phyloP scores from a whole-genome alignment of 345 rosid species.

The Boechera stricta region DNA sequence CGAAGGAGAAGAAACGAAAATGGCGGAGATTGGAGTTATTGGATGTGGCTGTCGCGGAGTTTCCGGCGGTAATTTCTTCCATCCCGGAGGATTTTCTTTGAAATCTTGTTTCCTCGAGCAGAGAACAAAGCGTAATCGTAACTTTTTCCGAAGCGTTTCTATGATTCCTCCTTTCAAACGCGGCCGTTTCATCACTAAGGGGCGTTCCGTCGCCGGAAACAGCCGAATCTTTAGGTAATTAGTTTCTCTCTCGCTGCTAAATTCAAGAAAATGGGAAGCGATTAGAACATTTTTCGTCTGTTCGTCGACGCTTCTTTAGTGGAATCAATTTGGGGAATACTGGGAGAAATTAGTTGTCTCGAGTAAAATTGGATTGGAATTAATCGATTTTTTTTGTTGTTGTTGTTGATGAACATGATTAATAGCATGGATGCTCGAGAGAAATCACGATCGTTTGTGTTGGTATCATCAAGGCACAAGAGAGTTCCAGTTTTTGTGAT shows the following conservation, averaged over 20 bases:
- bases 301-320: constrained; percentile 17
- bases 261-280: neutral
- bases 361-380: neutral
- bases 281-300: constrained; percentile 23
- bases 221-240: constrained; percentile 59
- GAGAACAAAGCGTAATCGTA: constrained; percentile 44
- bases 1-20: constrained; percentile 43
- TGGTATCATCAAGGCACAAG: constrained; percentile 63
- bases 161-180: constrained; percentile 52
- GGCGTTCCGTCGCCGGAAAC: constrained; percentile 50
- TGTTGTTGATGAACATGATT: constrained; percentile 32
- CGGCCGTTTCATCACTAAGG: constrained; percentile 46
- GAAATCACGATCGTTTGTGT: constrained; percentile 54
- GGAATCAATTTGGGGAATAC: constrained; percentile 11
- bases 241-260: constrained; percentile 1
- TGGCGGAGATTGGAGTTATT: constrained; percentile 56
- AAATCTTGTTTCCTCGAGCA: constrained; percentile 49
- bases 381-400: constrained; percentile 11
- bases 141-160: constrained; percentile 56
- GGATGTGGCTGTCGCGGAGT: constrained; percentile 54
- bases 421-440: constrained; percentile 70
- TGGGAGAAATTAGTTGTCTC: neutral
- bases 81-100: constrained; percentile 41
- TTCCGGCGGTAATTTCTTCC: constrained; percentile 44
- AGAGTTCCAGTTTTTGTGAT: constrained; percentile 65